Base-by-base conservation (phyloP, 306 rosid genomes). In the Quercus aquifolioides region DNA sequence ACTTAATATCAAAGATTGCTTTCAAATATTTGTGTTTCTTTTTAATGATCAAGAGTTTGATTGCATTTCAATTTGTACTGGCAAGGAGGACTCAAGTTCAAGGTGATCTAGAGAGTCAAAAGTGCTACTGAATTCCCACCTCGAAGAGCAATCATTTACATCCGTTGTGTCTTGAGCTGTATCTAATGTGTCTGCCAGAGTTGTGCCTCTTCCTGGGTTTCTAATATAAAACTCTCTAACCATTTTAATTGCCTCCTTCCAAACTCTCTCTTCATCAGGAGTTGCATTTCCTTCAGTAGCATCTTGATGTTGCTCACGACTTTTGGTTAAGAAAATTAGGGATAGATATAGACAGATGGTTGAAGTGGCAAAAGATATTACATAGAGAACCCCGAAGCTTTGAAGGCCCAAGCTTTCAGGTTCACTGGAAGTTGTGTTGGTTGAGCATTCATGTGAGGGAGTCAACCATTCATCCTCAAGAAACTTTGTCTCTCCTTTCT, bases 1-100 rank as follows among this genome's bases (percentile, higher is more conserved):
- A 31, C 35, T 33, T 33, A 92, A 92, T 85, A 89, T 86, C 97
- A 85, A 90, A 73, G 80, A 55, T 10, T 76, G 13, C 82, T 84
- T 13, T 63, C n/a, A 1, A 84, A 33, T 74, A 46, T 84, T 85
- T 49, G 49, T 77, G 0, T 52, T 81, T 81, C 46, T 76, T 76
- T 52, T 87, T 35, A 5, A 69, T 67, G 55, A 83, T 87, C 15
- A 87, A 43, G 35, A 33, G 35, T 33, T 33, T 33, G 6, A 33
- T 33, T 33, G 35, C 35, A 33, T 33, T 33, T 33, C 6, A 33
- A 33, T 33, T 33, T 5, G 35, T 33, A 33, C 35, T 4, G 49
- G 49, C 49, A 6, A 10, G 10, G 49, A 43, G 49, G 49, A 43
- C 49, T 43, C 49, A 43, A 43, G 12, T 2, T 43, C 49, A 43